phyloP scores from a whole-genome alignment of 1,139 yeast species.

The Pichia sp. region DNA sequence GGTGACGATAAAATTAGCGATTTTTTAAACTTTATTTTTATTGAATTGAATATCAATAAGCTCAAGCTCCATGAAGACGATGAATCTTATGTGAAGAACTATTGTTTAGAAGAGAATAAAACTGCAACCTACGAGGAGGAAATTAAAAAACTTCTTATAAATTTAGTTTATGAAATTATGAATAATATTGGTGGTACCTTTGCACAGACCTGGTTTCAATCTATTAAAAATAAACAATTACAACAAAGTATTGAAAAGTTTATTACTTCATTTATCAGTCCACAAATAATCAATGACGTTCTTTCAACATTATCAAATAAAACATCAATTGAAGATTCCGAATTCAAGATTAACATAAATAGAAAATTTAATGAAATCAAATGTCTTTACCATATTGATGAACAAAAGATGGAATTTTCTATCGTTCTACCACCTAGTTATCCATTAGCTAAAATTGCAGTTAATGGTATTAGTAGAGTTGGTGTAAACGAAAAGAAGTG shows the following conservation, averaged over 20 bases:
- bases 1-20: slow-evolving; percentile 40
- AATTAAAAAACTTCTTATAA: slow-evolving; percentile 39
- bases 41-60: slow-evolving; percentile 40
- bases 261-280: slow-evolving; percentile 57
- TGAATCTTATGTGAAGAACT: slow-evolving; percentile 15
- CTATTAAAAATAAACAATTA: slow-evolving; percentile 50
- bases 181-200: slow-evolving; percentile 54
- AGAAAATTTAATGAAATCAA: slow-evolving; percentile 61
- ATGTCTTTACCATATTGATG: slow-evolving; percentile 76
- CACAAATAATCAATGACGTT: slow-evolving; percentile 54
- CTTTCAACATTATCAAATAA: slow-evolving; percentile 33
- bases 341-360: slow-evolving; percentile 58
- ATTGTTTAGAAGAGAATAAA: slow-evolving; percentile 18
- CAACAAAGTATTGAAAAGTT: slow-evolving; percentile 57
- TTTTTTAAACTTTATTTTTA: slow-evolving; percentile 46
- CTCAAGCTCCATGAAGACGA: slow-evolving; percentile 26
- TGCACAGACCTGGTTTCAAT: slow-evolving; percentile 67
- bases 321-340: slow-evolving; percentile 41
- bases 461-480: slow-evolving; percentile 71
- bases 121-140: slow-evolving; percentile 27
- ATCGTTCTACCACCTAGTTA: slow-evolving; percentile 65
- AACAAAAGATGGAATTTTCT: slow-evolving; percentile 76
- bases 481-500: slow-evolving; percentile 92
- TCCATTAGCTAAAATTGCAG: slow-evolving; percentile 68
- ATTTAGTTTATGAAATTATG: slow-evolving; percentile 53